These are phyloP conservation scores for Linum trigynum DNA, from an alignment of 345 rosid genomes.

Conservation along the genomic window DNA sequence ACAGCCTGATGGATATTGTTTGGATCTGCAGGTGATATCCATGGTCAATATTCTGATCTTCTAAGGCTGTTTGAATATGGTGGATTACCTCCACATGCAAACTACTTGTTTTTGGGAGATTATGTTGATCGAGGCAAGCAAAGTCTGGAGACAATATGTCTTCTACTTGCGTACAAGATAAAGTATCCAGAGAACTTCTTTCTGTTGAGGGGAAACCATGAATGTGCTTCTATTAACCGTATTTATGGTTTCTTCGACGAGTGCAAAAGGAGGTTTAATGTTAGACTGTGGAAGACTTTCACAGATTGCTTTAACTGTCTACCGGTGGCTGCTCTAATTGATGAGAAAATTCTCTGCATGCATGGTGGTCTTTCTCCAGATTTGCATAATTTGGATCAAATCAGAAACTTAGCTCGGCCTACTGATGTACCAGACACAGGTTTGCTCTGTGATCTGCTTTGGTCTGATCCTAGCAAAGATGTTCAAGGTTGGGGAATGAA, in stretches of 20 bases:
- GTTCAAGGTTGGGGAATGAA: slow-evolving; percentile 74
- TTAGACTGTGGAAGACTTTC: slow-evolving; percentile 65
- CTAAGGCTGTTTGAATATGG: slow-evolving; percentile 81
- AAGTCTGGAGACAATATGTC: slow-evolving; percentile 85
- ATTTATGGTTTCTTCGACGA: slow-evolving; percentile 85
- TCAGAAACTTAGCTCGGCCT: slow-evolving; percentile 57
- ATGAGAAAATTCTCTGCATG: slow-evolving; percentile 86
- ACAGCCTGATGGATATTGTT: slow-evolving; percentile 12
- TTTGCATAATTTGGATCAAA: slow-evolving; percentile 49
- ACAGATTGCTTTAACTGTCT: slow-evolving; percentile 85
- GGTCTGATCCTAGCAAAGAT: slow-evolving; percentile 81
- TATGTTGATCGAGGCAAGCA: slow-evolving; percentile 89
- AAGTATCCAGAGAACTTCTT: slow-evolving; percentile 72
- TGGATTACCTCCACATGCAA: slow-evolving; percentile 67
- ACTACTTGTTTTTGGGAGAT: slow-evolving; percentile 74
- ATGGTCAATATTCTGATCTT: slow-evolving; percentile 81
- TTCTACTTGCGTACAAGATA: slow-evolving; percentile 76
- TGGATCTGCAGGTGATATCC: slow-evolving; percentile 61
- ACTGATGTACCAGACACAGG: slow-evolving; percentile 75
- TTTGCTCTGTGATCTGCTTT: slow-evolving; percentile 75
- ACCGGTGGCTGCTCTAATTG: slow-evolving; percentile 75
- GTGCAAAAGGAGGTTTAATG: slow-evolving; percentile 73
- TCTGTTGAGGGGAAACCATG: slow-evolving; percentile 85
- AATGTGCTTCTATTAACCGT: slow-evolving; percentile 76
- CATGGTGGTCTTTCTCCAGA: slow-evolving; percentile 91